phyloP scores from a whole-genome alignment of 768 basidiomycete species.

The Pleurotus cornucopiae region DNA sequence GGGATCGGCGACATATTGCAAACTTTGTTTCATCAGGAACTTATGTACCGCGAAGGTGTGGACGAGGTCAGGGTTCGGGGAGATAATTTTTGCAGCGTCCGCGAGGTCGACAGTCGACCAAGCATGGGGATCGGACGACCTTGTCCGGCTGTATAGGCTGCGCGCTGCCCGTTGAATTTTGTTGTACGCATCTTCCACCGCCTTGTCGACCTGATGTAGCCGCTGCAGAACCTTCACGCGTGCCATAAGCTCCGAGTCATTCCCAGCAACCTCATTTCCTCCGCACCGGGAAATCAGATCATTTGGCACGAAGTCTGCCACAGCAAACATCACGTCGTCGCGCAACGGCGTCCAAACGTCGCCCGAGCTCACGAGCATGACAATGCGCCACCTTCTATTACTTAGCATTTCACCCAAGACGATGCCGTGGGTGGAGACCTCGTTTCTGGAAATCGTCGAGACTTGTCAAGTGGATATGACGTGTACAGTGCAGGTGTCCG shows the following conservation, averaged over 20 bases:
- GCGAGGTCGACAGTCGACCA: slow-evolving; percentile 55
- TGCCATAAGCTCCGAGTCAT: slow-evolving; percentile 42
- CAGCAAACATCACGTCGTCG: slow-evolving; percentile 54
- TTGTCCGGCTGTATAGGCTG: slow-evolving; percentile 43
- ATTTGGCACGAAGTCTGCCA: slow-evolving; percentile 51
- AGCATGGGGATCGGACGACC: slow-evolving; percentile 37
- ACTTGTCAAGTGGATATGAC: background rate
- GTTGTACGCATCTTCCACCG: slow-evolving; percentile 37
- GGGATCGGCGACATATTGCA: slow-evolving; percentile 48
- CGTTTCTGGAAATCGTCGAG: slow-evolving; percentile 25
- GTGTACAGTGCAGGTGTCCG: too few species aligned
- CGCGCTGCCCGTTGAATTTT: slow-evolving; percentile 20
- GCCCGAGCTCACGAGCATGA: slow-evolving; percentile 38
- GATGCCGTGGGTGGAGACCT: slow-evolving; percentile 24
- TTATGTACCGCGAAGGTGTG: slow-evolving; percentile 54
- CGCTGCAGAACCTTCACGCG: slow-evolving; percentile 60
- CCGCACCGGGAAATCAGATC: slow-evolving; percentile 51
- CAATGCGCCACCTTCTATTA: slow-evolving; percentile 15
- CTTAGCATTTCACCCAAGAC: slow-evolving; percentile 26
- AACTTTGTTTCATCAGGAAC: slow-evolving; percentile 50
- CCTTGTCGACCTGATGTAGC: slow-evolving; percentile 49
- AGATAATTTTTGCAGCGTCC: slow-evolving; percentile 46
- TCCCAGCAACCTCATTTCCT: slow-evolving; percentile 18
- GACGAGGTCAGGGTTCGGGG: slow-evolving; percentile 26
- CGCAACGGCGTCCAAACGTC: slow-evolving; percentile 45